These are phyloP conservation scores for Boletellus emodensis DNA, from an alignment of 768 basidiomycete genomes.

Conservation along the genomic window DNA sequence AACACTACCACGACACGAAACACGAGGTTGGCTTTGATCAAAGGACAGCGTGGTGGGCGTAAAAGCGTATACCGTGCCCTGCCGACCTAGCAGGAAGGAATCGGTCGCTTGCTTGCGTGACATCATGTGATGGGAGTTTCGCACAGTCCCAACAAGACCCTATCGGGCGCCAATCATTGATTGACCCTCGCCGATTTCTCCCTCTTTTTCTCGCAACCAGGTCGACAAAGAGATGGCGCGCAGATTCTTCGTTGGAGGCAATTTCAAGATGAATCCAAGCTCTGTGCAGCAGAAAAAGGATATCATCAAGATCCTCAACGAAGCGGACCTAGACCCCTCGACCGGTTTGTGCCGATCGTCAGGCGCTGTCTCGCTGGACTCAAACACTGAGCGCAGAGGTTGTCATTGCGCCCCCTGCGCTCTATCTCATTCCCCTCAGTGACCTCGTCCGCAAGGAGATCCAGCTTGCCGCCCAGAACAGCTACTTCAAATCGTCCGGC, in stretches of 20 bases:
- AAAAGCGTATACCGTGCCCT: too few species aligned
- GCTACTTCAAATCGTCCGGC: constrained; percentile 76
- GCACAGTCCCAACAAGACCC: neutral
- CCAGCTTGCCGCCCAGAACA: constrained; percentile 88
- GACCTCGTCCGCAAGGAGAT: constrained; percentile 60
- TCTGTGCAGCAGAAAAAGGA: constrained; percentile 58
- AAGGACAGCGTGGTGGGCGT: too few species aligned
- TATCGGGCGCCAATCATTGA: constrained; percentile 3
- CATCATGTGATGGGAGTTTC: too few species aligned
- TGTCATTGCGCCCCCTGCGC: constrained; percentile 84
- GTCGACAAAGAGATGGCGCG: constrained; percentile 53
- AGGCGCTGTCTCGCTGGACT: constrained; percentile 1
- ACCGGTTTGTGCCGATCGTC: constrained; percentile 48
- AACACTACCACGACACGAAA: too few species aligned
- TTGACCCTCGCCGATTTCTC: neutral
- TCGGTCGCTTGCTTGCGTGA: too few species aligned
- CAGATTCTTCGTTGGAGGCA: constrained; percentile 92
- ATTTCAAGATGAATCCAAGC: constrained; percentile 96
- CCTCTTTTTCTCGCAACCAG: neutral
- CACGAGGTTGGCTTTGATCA: too few species aligned
- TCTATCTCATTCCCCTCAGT: constrained; percentile 80
- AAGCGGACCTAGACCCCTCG: constrained; percentile 68
- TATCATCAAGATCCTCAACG: constrained; percentile 70
- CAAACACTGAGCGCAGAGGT: constrained; percentile 57
- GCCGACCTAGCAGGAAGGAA: too few species aligned